A percentile compares a stretch with the other conserved stretches of the same genome.
These are phyloP conservation scores for Didymella sp. DNA, from an alignment of 2,329 filamentous ascomycete genomes.

Conservation along the genomic window DNA sequence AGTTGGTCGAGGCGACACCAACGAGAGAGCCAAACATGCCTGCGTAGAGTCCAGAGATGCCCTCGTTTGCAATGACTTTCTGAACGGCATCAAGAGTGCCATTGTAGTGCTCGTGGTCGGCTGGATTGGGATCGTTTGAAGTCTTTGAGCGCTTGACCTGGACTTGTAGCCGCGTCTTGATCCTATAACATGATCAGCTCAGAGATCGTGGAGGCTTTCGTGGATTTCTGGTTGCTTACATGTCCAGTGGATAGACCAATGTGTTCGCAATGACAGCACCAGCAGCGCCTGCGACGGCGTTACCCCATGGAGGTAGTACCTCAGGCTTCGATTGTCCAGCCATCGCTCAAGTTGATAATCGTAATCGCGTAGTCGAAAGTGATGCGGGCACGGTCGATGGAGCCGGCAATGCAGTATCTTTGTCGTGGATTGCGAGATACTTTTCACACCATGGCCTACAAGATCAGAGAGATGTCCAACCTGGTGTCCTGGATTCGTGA, in stretches of 20 bases:
- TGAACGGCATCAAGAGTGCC: slow-evolving; percentile 87
- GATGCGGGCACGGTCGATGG: not conserved
- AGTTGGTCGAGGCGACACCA: slow-evolving; percentile 96
- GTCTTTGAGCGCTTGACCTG: slow-evolving; percentile 73
- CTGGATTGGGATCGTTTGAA: slow-evolving; percentile 48
- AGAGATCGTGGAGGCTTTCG: not conserved
- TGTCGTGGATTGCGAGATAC: not conserved
- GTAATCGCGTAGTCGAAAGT: slow-evolving; percentile 2
- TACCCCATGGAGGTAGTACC: slow-evolving; percentile 86
- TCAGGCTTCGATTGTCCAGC: slow-evolving; percentile 68
- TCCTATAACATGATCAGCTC: slow-evolving; percentile 60
- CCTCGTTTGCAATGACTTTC: slow-evolving; percentile 83
- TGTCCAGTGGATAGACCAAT: slow-evolving; percentile 93
- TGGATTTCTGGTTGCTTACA: slow-evolving; percentile 65
- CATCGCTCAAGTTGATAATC: slow-evolving; percentile 49
- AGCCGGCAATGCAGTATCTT: slow-evolving; percentile 5
- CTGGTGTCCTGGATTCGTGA: slow-evolving; percentile 3
- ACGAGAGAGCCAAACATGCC: slow-evolving; percentile 86
- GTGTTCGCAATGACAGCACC: slow-evolving; percentile 95
- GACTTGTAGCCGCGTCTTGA: slow-evolving; percentile 95
- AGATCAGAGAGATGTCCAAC: not conserved
- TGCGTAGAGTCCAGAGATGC: slow-evolving; percentile 81
- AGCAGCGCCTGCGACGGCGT: slow-evolving; percentile 87
- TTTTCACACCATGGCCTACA: slow-evolving; percentile 9
- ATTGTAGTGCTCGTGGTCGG: slow-evolving; percentile 75